Base-by-base conservation (phyloP, 495 filamentous ascomycete species). In the Xeromyces bisporus region DNA sequence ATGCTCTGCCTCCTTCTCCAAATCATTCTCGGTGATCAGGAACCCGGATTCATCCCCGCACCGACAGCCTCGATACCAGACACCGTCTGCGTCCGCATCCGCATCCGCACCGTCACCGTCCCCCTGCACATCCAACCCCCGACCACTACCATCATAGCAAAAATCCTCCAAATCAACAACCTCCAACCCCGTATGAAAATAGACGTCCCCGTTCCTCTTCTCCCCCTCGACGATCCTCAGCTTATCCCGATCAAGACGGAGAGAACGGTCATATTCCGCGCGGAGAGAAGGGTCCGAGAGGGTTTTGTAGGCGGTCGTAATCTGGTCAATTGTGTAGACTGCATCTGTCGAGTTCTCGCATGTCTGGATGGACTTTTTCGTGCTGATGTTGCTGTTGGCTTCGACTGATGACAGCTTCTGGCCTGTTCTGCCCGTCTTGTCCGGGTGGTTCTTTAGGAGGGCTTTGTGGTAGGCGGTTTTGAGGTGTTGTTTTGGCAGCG, bases 81-180 rank as follows among this genome's bases (percentile, higher is more conserved):
- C 31, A n/a, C 23, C 29, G 3, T 31, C 40, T 11, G 24, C 40
- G 2, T 32, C 37, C 15, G 50, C 28, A 2, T 48, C 44, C 14
- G 41, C 11, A 29, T 37, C 15, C 5, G 9, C 5, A 9, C 20
- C 20, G 4, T 71, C 66, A n/a, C n/a, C n/a, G n/a, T n/a, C n/a
- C n/a, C n/a, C n/a, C n/a, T n/a, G n/a, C n/a, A n/a, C n/a, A n/a
- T n/a, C n/a, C n/a, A n/a, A n/a, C n/a, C n/a, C n/a, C n/a, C n/a
- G n/a, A n/a, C n/a, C n/a, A n/a, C n/a, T n/a, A n/a, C n/a, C n/a
- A 33, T 77, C 69, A 36, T 55, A 73, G 1, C 39, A 51, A 17
- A 92, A 50, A 40, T 84, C 82, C 46, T 89, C 84, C 14, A 93
- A 55, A 57, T 93, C 85, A n/a, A 89, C 64, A 1, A 67, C 67